Evolutionary conservation across 1,284 basidiomycete genomes (phyloP).

Genomic region (Anthracocystis walkeri): DNA sequence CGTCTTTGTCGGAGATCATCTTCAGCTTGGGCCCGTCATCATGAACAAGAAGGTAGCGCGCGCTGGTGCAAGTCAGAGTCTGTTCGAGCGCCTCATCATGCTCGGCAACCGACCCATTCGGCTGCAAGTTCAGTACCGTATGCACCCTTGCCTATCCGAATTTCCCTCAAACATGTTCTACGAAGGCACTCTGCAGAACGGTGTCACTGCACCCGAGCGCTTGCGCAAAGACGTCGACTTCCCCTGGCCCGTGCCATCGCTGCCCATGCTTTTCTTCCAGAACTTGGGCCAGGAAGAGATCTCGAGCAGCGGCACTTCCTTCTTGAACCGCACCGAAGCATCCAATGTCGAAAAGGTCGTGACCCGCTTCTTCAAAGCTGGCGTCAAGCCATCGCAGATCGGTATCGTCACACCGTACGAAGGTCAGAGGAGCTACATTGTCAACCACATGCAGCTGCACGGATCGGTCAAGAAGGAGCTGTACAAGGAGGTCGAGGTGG

Average conservation of each 20-base stretch:
- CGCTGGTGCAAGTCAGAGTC: slow-evolving; percentile 94
- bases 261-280: slow-evolving; percentile 99
- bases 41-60: slow-evolving; percentile 99
- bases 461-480: slow-evolving; percentile 97
- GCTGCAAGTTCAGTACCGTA: slow-evolving; percentile 98
- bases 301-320: slow-evolving; percentile 96
- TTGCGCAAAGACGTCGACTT: slow-evolving; percentile 97
- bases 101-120: slow-evolving; percentile 96
- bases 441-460: slow-evolving; percentile 99
- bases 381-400: slow-evolving; percentile 93
- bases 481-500: slow-evolving; percentile 99
- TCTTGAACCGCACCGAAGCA: slow-evolving; percentile 98
- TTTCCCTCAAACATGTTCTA: slow-evolving; percentile 99
- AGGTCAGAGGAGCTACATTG: slow-evolving; percentile 97
- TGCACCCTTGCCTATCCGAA: slow-evolving; percentile 99
- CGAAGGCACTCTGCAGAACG: slow-evolving; percentile 98
- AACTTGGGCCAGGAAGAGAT: slow-evolving; percentile 99
- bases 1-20: slow-evolving; percentile 93
- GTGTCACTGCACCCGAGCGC: slow-evolving; percentile 97
- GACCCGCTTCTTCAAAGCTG: slow-evolving; percentile 99
- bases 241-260: slow-evolving; percentile 97
- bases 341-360: slow-evolving; percentile 99
- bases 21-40: slow-evolving; percentile 98
- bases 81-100: slow-evolving; percentile 96
- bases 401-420: slow-evolving; percentile 99